Conservation (phyloP, 768 basidiomycete species). For the Lactarius akahatsu region DNA sequence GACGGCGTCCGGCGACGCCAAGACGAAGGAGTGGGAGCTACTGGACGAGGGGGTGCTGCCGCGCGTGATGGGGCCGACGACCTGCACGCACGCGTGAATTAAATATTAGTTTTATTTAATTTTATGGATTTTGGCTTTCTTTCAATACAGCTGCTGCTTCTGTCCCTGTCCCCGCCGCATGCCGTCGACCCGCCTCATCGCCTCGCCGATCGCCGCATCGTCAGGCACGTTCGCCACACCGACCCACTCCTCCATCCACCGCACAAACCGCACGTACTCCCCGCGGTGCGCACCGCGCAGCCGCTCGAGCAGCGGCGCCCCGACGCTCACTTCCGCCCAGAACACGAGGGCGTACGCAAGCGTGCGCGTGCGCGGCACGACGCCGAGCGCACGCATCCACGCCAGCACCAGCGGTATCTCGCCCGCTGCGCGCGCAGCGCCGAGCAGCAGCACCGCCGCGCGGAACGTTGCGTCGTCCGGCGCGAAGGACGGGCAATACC, state of each 20-base stretch:
- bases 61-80: not conserved
- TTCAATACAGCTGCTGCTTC: too few relatives aligned
- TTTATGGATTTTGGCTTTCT: conserved; percentile 1
- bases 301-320: conserved; percentile 56
- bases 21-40: conserved; percentile 44
- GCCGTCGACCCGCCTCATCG: conserved; percentile 17
- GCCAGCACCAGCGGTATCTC: conserved; percentile 68
- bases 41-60: not conserved
- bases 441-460: conserved; percentile 61
- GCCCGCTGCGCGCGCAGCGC: conserved; percentile 44
- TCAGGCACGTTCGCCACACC: conserved; percentile 31
- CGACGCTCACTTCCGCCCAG: conserved; percentile 68
- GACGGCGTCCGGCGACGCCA: conserved; percentile 1
- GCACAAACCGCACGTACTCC: conserved; percentile 31
- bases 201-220: conserved; percentile 31
- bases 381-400: conserved; percentile 67
- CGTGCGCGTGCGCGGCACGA: conserved; percentile 54
- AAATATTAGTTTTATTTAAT: conserved; percentile 8
- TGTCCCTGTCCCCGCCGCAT: conserved; percentile 44
- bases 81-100: not conserved
- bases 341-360: conserved; percentile 63
- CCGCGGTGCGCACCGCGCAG: conserved; percentile 33
- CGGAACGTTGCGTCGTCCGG: conserved; percentile 55
- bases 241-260: conserved; percentile 36
- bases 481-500: conserved; percentile 41